Percentiles rank a stretch among this genome's conserved stretches.
phyloP scores from a whole-genome alignment of 768 basidiomycete genomes.

The Boletus pseudo-olivaceus region DNA sequence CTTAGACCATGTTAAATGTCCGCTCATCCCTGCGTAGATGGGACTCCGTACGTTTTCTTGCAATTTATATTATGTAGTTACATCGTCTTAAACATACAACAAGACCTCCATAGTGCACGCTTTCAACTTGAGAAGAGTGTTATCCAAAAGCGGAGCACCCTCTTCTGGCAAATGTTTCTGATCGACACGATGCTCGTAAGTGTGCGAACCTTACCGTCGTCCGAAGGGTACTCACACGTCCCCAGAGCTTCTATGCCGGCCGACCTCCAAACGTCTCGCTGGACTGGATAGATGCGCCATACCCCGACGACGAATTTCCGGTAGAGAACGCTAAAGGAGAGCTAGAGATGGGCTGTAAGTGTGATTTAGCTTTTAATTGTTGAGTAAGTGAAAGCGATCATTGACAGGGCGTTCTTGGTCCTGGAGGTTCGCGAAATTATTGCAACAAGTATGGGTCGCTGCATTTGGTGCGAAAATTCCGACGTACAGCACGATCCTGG shows the following conservation, averaged over 20 bases:
- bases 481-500: slow-evolving; percentile 48
- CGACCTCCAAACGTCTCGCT: slow-evolving; percentile 54
- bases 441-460: slow-evolving; percentile 48
- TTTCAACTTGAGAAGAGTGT: slow-evolving; percentile 53
- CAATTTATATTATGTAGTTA: not conserved
- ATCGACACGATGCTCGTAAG: slow-evolving; percentile 60
- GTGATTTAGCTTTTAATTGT: not conserved
- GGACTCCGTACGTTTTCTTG: slow-evolving; percentile 46
- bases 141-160: slow-evolving; percentile 45
- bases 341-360: slow-evolving; percentile 42
- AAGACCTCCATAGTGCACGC: slow-evolving; percentile 57
- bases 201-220: not conserved
- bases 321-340: slow-evolving; percentile 32
- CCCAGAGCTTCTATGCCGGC: slow-evolving; percentile 59
- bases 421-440: slow-evolving; percentile 49
- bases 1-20: not conserved
- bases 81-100: not conserved
- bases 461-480: slow-evolving; percentile 54
- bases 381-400: not conserved
- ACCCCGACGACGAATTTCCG: slow-evolving; percentile 46
- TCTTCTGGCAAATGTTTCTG: slow-evolving; percentile 70
- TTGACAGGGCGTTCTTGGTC: slow-evolving; percentile 53
- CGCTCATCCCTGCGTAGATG: slow-evolving; percentile 33
- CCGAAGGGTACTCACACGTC: not conserved
- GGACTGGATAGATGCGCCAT: slow-evolving; percentile 52